phyloP scores from a whole-genome alignment of 805 yeast genomes.

The Nakazawaea pomicola region DNA sequence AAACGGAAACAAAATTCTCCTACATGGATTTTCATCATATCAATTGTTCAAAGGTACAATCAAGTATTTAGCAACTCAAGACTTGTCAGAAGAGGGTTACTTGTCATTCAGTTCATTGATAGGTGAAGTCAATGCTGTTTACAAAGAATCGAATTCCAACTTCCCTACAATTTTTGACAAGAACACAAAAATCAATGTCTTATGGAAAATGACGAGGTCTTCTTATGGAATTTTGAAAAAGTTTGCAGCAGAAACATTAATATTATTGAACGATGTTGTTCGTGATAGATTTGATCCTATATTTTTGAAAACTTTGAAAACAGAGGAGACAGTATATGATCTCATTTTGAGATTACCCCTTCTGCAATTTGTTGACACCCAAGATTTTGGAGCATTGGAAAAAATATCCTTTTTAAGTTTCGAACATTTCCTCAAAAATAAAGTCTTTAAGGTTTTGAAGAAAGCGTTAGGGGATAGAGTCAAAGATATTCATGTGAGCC shows the following conservation, averaged over 20 bases:
- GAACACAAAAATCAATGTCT: conserved; percentile 66
- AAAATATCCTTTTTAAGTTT: conserved; percentile 66
- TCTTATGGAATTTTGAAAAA: conserved; percentile 58
- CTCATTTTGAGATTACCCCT: conserved; percentile 49
- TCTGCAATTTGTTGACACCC: conserved; percentile 33
- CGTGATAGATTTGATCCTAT: conserved; percentile 79
- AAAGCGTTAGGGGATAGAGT: conserved; percentile 54
- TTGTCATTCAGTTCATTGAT: conserved; percentile 57
- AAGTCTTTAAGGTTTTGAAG: conserved; percentile 50
- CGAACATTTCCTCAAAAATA: conserved; percentile 60
- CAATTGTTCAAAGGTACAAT: conserved; percentile 90
- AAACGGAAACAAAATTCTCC: conserved; percentile 67
- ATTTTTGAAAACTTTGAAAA: conserved; percentile 56
- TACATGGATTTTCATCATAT: conserved; percentile 88
- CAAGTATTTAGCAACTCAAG: conserved; percentile 76
- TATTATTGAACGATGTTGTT: conserved; percentile 69
- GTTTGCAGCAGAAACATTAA: conserved; percentile 65
- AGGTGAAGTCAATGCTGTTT: conserved; percentile 41
- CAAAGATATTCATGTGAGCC: conserved; percentile 29
- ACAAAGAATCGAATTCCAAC: conserved; percentile 55
- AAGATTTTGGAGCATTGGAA: conserved; percentile 61
- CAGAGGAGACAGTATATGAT: conserved; percentile 62
- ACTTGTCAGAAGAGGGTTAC: conserved; percentile 57
- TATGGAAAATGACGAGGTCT: conserved; percentile 74
- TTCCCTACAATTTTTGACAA: conserved; percentile 77